Evolutionary conservation across 2,329 filamentous ascomycete species (phyloP), one percentile per base, ranked within the genome.

Genomic region (Trichoderma sp.): DNA sequence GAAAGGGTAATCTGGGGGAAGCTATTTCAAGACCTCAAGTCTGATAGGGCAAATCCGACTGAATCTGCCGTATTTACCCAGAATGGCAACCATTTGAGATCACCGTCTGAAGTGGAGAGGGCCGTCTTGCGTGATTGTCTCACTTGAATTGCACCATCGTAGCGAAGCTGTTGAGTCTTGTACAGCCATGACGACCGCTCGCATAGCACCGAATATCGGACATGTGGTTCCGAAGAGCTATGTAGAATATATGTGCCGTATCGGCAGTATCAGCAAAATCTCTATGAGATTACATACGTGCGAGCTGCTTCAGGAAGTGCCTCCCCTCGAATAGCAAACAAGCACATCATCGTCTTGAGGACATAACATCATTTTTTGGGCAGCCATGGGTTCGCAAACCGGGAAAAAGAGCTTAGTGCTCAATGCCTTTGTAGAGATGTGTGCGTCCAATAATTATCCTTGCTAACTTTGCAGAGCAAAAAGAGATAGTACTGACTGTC

Each of bases 361-460:
- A 15, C 34, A 65, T 58, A 58, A 58, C 62, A 72, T 34, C 58
- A 70, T 70, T 43, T 43, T 70, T 50, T 26, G 17, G 23, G 30
- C 57, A 70, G 62, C 8, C 50, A 72, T 72, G 71, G 32, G 59
- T 70, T 70, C 59, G 28, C 66, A 64, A 30, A 65, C 50, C 23
- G 50, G 53, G 15, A 82, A 81, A 76, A 84, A 83, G 75, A 79
- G 78, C 68, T 75, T 84, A 39, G 81, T 84, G 64, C 76, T 84
- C 74, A 84, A 84, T 74, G 82, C 82, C 1, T 84, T 84, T 70
- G 82, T 84, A 9, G 80, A 81, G 75, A 81, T 79, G 76, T 81
- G 81, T 81, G 74, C 17, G 78, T 72, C 12, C n/a, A 68, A 58
- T 58, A 61, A n/a, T 8, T 8, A 26, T 15, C 58, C 57, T 26